These are phyloP conservation scores for Phytophthora pseudosyringae DNA, from an alignment of 352 stramenopile species.

Conservation along the genomic window DNA sequence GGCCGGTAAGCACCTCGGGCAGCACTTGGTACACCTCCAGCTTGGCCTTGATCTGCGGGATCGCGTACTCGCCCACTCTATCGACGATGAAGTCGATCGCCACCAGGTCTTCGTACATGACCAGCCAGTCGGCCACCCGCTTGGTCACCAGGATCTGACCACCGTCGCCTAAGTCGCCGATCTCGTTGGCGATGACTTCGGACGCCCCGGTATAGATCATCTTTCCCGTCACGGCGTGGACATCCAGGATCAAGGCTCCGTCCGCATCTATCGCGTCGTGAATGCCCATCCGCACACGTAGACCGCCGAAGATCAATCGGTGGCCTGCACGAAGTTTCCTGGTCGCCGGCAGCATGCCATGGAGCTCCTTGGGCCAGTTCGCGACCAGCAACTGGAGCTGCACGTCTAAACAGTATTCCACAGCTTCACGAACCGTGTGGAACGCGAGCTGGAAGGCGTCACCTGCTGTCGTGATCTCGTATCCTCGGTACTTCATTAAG, in stretches of 20 bases:
- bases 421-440: constrained; percentile 60
- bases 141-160: constrained; percentile 66
- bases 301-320: constrained; percentile 53
- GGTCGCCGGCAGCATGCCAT: constrained; percentile 51
- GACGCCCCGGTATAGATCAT: constrained; percentile 68
- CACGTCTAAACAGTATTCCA: constrained; percentile 69
- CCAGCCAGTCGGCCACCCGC: constrained; percentile 56
- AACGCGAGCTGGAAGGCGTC: constrained; percentile 74
- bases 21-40: constrained; percentile 60
- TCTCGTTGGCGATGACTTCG: constrained; percentile 60
- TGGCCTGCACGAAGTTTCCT: constrained; percentile 44
- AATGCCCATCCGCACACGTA: constrained; percentile 70
- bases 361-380: constrained; percentile 61
- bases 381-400: constrained; percentile 60
- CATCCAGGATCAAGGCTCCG: constrained; percentile 48
- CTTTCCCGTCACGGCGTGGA: constrained; percentile 62
- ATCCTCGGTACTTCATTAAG: constrained; percentile 62
- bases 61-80: constrained; percentile 52
- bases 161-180: constrained; percentile 60
- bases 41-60: constrained; percentile 51
- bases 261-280: constrained; percentile 56
- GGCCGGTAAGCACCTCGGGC: constrained; percentile 46
- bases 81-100: constrained; percentile 52
- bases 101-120: constrained; percentile 55
- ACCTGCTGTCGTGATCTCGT: constrained; percentile 67